Evolutionary conservation across 805 yeast species (phyloP).

Genomic region (Kodamaea hsintzibuensis): DNA sequence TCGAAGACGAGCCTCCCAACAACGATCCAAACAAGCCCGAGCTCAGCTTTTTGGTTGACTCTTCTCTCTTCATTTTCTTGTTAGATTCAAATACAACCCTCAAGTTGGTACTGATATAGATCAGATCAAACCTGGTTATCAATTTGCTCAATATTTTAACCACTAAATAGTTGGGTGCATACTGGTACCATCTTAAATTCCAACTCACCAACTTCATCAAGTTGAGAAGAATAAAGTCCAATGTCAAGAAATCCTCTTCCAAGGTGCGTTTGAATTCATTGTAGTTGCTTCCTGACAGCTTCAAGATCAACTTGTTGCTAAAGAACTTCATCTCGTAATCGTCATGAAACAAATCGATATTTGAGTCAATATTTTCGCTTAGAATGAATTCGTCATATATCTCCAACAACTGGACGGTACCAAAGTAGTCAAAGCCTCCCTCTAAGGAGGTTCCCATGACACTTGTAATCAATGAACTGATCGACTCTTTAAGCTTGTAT

Average conservation of each 20-base stretch:
- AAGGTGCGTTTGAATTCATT: slow-evolving; percentile 25
- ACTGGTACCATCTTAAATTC: slow-evolving; percentile 64
- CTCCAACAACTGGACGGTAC: slow-evolving; percentile 50
- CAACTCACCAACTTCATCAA: slow-evolving; percentile 55
- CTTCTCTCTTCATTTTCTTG: slow-evolving; percentile 16
- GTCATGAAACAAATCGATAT: slow-evolving; percentile 31
- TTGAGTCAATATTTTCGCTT: slow-evolving; percentile 34
- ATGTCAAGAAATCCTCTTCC: slow-evolving; percentile 28
- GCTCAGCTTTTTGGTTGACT: slow-evolving; percentile 2
- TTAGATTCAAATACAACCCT: slow-evolving; percentile 38
- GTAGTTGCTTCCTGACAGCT: slow-evolving; percentile 19
- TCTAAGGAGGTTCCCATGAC: slow-evolving; percentile 50
- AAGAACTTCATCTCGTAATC: slow-evolving; percentile 27
- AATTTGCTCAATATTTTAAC: slow-evolving; percentile 44
- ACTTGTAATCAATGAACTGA: slow-evolving; percentile 42
- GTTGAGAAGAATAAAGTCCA: slow-evolving; percentile 35
- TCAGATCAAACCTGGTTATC: slow-evolving; percentile 42
- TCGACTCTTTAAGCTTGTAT: slow-evolving; percentile 37
- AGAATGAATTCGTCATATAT: slow-evolving; percentile 45
- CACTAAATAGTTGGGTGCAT: slow-evolving; percentile 47
- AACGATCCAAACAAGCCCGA: slow-evolving; percentile 9
- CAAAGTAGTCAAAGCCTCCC: slow-evolving; percentile 64
- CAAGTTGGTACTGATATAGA: slow-evolving; percentile 39
- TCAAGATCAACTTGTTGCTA: slow-evolving; percentile 36
- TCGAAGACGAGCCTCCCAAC: slow-evolving; percentile 3